Evolutionary conservation across 1,284 basidiomycete species (phyloP).

Genomic region (Ceratobasidium sp.): DNA sequence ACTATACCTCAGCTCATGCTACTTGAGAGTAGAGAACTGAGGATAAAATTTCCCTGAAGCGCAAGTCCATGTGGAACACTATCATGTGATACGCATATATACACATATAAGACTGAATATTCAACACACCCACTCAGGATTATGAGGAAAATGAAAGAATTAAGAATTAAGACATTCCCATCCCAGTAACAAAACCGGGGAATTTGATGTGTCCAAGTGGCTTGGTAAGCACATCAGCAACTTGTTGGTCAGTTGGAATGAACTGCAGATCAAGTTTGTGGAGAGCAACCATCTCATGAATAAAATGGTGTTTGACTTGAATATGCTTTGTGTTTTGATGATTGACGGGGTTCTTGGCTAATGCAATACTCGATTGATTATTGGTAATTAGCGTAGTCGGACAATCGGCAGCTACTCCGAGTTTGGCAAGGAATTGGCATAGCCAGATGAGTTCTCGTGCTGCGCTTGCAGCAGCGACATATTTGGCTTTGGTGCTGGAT

Average conservation of each 20-base stretch:
- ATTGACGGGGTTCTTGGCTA: no score
- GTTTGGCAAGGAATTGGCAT: not conserved
- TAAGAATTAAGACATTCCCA: no score
- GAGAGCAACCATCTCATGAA: constrained; percentile 46
- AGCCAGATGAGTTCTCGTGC: not conserved
- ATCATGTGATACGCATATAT: no score
- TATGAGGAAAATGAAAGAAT: no score
- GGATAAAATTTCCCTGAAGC: no score
- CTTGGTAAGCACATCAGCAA: constrained; percentile 52
- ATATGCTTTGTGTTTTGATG: constrained; percentile 47
- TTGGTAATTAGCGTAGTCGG: constrained; percentile 41
- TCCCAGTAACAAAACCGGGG: not conserved
- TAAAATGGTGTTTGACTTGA: constrained; percentile 44
- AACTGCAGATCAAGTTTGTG: not conserved
- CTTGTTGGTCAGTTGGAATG: constrained; percentile 11
- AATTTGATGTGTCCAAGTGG: constrained; percentile 43
- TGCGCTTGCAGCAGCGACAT: not conserved
- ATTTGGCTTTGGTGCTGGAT: no score
- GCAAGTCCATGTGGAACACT: no score
- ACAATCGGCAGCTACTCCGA: not conserved
- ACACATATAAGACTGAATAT: no score
- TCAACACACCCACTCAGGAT: no score
- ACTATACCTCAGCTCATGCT: no score
- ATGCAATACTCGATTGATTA: constrained; percentile 45
- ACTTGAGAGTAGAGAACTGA: no score